These are phyloP conservation scores for Colletotrichum eremochloae DNA, from an alignment of 2,329 filamentous ascomycete genomes.

Conservation along the genomic window DNA sequence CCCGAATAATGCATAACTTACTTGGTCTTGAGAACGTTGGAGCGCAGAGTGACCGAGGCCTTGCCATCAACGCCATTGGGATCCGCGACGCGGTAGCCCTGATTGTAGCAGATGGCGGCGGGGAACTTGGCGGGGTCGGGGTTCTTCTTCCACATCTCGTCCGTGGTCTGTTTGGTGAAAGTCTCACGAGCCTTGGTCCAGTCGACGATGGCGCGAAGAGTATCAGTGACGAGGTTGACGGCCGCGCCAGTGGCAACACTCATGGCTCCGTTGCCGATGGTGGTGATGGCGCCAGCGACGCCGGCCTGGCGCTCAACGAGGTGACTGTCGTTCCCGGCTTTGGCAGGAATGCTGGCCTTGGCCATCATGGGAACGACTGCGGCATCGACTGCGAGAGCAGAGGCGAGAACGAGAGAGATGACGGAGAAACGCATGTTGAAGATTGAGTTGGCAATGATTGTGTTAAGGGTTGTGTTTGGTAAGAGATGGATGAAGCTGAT, in stretches of 20 bases:
- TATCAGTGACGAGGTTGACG: constrained; percentile 16
- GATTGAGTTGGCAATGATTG: neutral
- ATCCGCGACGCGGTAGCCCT: constrained; percentile 20
- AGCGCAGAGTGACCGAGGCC: constrained; percentile 22
- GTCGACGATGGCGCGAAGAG: constrained; percentile 2
- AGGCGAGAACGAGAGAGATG: constrained; percentile 8
- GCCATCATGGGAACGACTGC: neutral
- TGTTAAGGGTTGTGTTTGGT: neutral
- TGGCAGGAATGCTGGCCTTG: neutral
- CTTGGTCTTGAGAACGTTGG: constrained; percentile 21
- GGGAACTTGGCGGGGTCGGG: constrained; percentile 15
- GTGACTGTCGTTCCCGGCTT: neutral
- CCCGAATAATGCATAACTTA: neutral
- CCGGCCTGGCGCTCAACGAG: constrained; percentile 5
- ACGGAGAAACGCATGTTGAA: constrained; percentile 24
- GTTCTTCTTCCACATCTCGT: constrained; percentile 24
- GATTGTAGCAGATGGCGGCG: constrained; percentile 31
- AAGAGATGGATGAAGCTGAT: neutral
- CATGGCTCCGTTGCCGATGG: constrained; percentile 4
- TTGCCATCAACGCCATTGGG: constrained; percentile 13
- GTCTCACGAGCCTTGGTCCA: constrained; percentile 25
- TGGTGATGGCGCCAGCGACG: neutral
- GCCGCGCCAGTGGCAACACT: constrained; percentile 16
- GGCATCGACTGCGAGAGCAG: constrained; percentile 27
- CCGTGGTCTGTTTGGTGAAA: constrained; percentile 27